Conservation (phyloP, 306 rosid genomes). For the Psophocarpus tetragonolobus region DNA sequence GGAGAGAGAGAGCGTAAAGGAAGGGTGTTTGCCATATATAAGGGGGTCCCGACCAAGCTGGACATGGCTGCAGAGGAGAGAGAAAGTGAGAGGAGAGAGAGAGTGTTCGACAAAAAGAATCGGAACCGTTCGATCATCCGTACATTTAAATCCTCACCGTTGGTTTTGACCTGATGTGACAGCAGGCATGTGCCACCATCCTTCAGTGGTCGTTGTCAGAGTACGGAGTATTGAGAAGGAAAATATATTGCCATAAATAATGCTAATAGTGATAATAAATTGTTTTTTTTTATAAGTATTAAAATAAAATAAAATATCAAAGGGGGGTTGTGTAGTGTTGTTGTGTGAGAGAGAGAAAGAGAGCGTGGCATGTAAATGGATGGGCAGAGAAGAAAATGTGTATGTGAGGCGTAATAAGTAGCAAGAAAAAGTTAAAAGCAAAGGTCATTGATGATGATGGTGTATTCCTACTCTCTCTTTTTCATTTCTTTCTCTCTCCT, state of each 20-base stretch:
- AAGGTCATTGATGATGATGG: conserved; percentile 41
- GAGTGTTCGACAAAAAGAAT: conserved; percentile 23
- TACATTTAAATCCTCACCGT: conserved; percentile 46
- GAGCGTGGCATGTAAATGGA: conserved; percentile 28
- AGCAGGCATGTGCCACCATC: conserved; percentile 82
- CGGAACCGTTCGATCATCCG: conserved; percentile 41
- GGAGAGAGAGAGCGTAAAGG: conserved; percentile 33
- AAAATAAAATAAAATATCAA: background rate
- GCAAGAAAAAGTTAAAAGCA: conserved; percentile 47
- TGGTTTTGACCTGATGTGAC: conserved; percentile 50
- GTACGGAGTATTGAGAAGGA: conserved; percentile 54
- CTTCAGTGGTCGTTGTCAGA: conserved; percentile 86
- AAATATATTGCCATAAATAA: conserved; percentile 9
- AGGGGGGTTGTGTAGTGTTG: background rate
- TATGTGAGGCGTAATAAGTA: conserved; percentile 41
- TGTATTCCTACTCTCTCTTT: background rate
- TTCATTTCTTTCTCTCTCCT: background rate
- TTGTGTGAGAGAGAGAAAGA: background rate
- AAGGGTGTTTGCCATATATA: conserved; percentile 50
- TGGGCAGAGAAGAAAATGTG: conserved; percentile 23
- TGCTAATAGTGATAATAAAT: background rate
- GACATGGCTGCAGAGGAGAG: conserved; percentile 54
- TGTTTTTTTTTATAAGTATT: background rate
- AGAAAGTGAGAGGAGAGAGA: conserved; percentile 47
- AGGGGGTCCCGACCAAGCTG: conserved; percentile 77